These are phyloP conservation scores for Zygosaccharomyces bisporus DNA, from an alignment of 805 yeast species.

Conservation along the genomic window DNA sequence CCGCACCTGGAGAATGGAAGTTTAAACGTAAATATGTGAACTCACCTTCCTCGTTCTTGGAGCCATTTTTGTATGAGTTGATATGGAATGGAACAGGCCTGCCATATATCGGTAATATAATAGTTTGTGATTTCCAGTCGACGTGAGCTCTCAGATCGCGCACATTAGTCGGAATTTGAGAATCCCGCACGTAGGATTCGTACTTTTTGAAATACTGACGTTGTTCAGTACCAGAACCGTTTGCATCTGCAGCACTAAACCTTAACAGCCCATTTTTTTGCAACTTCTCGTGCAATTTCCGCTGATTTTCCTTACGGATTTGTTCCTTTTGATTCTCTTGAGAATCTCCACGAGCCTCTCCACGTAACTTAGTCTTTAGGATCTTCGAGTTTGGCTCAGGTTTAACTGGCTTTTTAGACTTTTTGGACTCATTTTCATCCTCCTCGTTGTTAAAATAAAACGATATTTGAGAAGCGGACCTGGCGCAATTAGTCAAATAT, in stretches of 20 bases:
- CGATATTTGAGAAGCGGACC: slow-evolving; percentile 68
- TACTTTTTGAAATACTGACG: slow-evolving; percentile 75
- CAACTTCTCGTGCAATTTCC: slow-evolving; percentile 75
- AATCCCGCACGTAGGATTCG: slow-evolving; percentile 90
- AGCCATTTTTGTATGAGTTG: slow-evolving; percentile 88
- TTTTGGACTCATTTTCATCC: slow-evolving; percentile 41
- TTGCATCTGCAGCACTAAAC: slow-evolving; percentile 75
- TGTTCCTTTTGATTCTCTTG: slow-evolving; percentile 75
- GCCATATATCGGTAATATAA: slow-evolving; percentile 86
- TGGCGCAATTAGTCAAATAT: slow-evolving; percentile 69
- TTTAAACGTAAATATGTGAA: slow-evolving; percentile 85
- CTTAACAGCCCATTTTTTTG: slow-evolving; percentile 83
- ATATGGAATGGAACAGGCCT: slow-evolving; percentile 98
- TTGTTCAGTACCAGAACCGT: slow-evolving; percentile 45
- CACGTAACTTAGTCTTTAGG: slow-evolving; percentile 72
- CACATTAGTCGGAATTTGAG: slow-evolving; percentile 82
- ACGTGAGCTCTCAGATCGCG: slow-evolving; percentile 83
- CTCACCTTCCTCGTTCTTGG: slow-evolving; percentile 95
- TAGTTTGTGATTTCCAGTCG: slow-evolving; percentile 83
- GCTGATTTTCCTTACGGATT: slow-evolving; percentile 77
- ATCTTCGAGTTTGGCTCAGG: slow-evolving; percentile 53
- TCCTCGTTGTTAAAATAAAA: slow-evolving; percentile 77
- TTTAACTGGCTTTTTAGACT: slow-evolving; percentile 41
- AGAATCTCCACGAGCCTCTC: slow-evolving; percentile 59
- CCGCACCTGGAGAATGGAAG: slow-evolving; percentile 89